Conservation (phyloP, 208 protist genomes). For the Kentomonas sorsogonicus region DNA sequence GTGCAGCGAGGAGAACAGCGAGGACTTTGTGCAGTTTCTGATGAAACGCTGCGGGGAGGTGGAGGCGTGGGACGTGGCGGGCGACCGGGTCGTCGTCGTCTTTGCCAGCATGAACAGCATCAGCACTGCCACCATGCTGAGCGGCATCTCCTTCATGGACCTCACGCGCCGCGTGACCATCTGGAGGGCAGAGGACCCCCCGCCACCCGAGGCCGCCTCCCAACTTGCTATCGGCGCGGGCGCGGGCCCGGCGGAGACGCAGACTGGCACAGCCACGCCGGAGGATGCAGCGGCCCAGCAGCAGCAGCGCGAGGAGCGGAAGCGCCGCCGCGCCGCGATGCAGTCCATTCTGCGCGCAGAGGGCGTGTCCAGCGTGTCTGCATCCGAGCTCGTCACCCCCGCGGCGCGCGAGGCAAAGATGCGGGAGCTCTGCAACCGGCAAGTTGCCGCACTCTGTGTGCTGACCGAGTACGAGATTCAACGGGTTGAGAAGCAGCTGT, state of each 20-base stretch:
- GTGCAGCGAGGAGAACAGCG: slow-evolving; percentile 43
- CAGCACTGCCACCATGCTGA: slow-evolving; percentile 72
- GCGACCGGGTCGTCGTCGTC: slow-evolving; percentile 47
- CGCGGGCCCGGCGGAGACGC: background rate
- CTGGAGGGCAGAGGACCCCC: slow-evolving; percentile 71
- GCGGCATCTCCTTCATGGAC: slow-evolving; percentile 69
- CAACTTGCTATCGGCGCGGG: slow-evolving; percentile 46
- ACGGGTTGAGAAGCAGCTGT: slow-evolving; percentile 25
- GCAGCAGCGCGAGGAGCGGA: slow-evolving; percentile 21
- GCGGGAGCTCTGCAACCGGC: slow-evolving; percentile 51
- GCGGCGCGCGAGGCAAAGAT: slow-evolving; percentile 27
- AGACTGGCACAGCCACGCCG: background rate
- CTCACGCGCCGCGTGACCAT: slow-evolving; percentile 49
- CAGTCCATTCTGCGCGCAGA: slow-evolving; percentile 31
- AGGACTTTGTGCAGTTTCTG: slow-evolving; percentile 72
- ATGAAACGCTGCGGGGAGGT: slow-evolving; percentile 63
- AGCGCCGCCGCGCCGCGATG: slow-evolving; percentile 36
- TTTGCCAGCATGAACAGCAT: slow-evolving; percentile 83
- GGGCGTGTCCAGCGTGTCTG: slow-evolving; percentile 7
- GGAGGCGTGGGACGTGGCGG: slow-evolving; percentile 72
- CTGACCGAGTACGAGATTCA: slow-evolving; percentile 38
- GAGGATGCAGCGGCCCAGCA: slow-evolving; percentile 1
- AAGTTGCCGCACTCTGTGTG: slow-evolving; percentile 54
- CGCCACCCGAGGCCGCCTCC: slow-evolving; percentile 42
- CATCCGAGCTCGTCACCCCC: slow-evolving; percentile 16